A percentile compares a stretch with the other conserved stretches of the same genome.
These are phyloP conservation scores for Candolleomyces eurysporus DNA, from an alignment of 768 basidiomycete genomes.

Conservation along the genomic window DNA sequence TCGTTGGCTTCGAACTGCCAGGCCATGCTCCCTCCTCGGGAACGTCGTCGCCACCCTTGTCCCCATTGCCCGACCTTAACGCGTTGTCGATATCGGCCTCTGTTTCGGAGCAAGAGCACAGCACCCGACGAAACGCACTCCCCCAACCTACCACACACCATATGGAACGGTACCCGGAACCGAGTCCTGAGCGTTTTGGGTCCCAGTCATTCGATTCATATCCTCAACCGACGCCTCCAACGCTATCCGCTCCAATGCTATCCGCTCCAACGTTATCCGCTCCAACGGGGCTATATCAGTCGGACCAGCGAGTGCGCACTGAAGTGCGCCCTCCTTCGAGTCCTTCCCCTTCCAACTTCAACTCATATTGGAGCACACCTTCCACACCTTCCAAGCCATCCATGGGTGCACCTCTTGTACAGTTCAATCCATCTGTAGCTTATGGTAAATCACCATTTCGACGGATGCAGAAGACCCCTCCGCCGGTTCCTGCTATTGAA, in stretches of 20 bases:
- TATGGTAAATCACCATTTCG: conserved; percentile 28
- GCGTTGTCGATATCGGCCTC: not conserved
- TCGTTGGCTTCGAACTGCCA: not conserved
- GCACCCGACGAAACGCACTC: not conserved
- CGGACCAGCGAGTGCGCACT: too few relatives aligned
- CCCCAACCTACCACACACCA: not conserved
- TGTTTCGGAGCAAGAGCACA: too few relatives aligned
- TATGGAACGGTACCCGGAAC: not conserved
- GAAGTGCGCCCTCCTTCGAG: too few relatives aligned
- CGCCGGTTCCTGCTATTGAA: not conserved
- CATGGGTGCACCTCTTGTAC: conserved; percentile 19
- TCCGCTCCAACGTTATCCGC: too few relatives aligned
- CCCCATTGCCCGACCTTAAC: not conserved
- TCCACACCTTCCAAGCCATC: not conserved
- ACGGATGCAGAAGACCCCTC: not conserved
- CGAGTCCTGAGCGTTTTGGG: too few relatives aligned
- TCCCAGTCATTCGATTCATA: too few relatives aligned
- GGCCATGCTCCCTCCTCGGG: not conserved
- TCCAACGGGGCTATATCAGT: too few relatives aligned
- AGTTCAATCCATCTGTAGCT: conserved; percentile 48
- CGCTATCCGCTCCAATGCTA: too few relatives aligned
- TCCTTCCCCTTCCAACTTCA: too few relatives aligned
- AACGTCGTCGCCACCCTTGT: not conserved
- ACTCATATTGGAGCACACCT: too few relatives aligned
- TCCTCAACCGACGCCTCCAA: too few relatives aligned